Conservation (phyloP, 2,329 filamentous ascomycete species). For the Colletotrichum gloeosporioides region DNA sequence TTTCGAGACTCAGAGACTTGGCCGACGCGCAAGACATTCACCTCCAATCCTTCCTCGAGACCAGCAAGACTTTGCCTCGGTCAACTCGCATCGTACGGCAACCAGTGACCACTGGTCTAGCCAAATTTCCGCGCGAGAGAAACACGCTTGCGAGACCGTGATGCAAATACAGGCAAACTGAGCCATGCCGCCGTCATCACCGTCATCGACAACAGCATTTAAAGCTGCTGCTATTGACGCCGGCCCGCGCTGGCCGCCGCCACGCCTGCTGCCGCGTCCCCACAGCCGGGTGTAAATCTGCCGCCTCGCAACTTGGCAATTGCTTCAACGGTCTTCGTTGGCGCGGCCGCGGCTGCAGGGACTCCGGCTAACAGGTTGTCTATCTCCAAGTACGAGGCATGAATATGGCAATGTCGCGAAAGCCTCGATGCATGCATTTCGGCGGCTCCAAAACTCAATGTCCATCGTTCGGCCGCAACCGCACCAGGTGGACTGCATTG, state of each 20-base stretch:
- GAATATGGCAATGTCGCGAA: not conserved
- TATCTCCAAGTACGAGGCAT: not conserved
- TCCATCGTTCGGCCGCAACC: not conserved
- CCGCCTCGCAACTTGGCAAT: not conserved
- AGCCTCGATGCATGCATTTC: not conserved
- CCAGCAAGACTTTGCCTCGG: not conserved
- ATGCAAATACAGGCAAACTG: not conserved
- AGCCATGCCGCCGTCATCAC: not conserved
- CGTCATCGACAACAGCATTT: not conserved
- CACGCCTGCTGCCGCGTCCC: slow-evolving; percentile 2
- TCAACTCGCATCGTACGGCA: not conserved
- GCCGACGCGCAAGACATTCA: not conserved
- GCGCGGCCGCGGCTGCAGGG: not conserved
- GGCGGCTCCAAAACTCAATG: not conserved
- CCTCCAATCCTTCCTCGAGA: not conserved
- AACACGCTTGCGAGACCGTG: not conserved
- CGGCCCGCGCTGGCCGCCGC: not conserved
- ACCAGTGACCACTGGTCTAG: not conserved
- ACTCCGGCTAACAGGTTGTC: not conserved
- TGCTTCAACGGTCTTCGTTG: not conserved
- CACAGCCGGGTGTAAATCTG: slow-evolving; percentile 5
- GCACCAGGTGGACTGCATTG: not conserved
- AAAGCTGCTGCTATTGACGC: not conserved
- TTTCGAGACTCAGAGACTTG: slow-evolving; percentile 3
- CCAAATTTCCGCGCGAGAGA: not conserved